Percentiles rank a stretch among this genome's conserved stretches.
phyloP scores from a whole-genome alignment of 2,329 filamentous ascomycete genomes.

The Fusarium oligoseptatum region DNA sequence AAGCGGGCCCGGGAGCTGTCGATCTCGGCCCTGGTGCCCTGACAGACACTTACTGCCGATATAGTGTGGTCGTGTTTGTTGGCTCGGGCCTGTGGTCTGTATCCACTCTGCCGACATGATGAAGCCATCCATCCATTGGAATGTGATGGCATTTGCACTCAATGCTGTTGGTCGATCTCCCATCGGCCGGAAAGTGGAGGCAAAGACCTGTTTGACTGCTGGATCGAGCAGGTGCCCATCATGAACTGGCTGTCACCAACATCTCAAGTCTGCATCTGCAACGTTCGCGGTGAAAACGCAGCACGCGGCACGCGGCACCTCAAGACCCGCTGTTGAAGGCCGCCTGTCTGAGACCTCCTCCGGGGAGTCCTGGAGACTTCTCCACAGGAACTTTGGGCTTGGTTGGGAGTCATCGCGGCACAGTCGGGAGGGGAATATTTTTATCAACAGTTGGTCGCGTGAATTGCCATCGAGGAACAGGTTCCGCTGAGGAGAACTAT shows the following conservation, averaged over 20 bases:
- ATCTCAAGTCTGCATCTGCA: slow-evolving; percentile 28
- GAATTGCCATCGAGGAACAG: slow-evolving; percentile 14
- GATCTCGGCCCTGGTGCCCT: slow-evolving; percentile 36
- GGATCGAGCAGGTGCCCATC: slow-evolving; percentile 38
- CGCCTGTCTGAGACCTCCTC: slow-evolving; percentile 15
- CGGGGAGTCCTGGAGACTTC: slow-evolving; percentile 18
- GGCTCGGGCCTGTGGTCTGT: slow-evolving; percentile 7
- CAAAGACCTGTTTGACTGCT: slow-evolving; percentile 22
- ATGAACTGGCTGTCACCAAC: slow-evolving; percentile 40
- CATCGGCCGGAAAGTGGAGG: slow-evolving; percentile 27
- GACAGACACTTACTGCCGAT: slow-evolving; percentile 37
- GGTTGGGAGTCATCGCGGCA: slow-evolving; percentile 22
- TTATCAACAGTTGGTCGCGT: slow-evolving; percentile 22
- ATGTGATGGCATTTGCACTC: slow-evolving; percentile 21
- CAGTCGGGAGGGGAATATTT: slow-evolving; percentile 27
- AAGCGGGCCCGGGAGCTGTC: slow-evolving; percentile 30
- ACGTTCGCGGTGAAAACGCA: slow-evolving; percentile 6
- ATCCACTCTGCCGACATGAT: slow-evolving; percentile 14
- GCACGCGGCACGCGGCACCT: slow-evolving; percentile 13
- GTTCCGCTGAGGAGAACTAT: slow-evolving; percentile 7
- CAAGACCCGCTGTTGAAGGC: slow-evolving; percentile 6
- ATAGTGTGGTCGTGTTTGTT: slow-evolving; percentile 21
- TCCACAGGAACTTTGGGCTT: slow-evolving; percentile 27
- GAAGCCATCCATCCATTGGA: slow-evolving; percentile 15
- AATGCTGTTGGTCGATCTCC: slow-evolving; percentile 39